Percentiles rank a stretch among this genome's conserved stretches.
These are phyloP conservation scores for Ascochyta clinopodiicola DNA, from an alignment of 2,329 filamentous ascomycete species.

Conservation along the genomic window DNA sequence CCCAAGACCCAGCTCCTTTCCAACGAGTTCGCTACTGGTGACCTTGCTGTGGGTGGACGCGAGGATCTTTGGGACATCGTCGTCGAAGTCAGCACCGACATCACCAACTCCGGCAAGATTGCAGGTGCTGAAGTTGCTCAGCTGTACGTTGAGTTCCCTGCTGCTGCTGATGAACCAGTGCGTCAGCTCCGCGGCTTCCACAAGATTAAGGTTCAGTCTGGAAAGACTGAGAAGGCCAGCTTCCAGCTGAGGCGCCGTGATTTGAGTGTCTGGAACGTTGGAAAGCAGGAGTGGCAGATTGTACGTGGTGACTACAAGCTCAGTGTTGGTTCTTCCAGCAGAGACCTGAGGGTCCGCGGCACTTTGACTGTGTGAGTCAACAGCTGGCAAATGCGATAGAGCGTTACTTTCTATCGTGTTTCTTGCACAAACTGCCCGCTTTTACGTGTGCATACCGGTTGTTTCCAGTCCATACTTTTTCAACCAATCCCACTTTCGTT, in stretches of 20 bases:
- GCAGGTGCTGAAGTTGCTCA: conserved; percentile 49
- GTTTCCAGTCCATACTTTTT: not conserved
- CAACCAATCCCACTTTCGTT: not conserved
- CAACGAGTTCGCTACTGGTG: conserved; percentile 56
- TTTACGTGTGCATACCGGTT: not conserved
- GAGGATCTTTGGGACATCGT: conserved; percentile 45
- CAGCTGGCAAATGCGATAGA: not conserved
- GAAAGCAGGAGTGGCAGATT: conserved; percentile 43
- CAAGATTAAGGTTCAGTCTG: conserved; percentile 43
- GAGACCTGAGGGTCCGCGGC: conserved; percentile 44
- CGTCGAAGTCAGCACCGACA: conserved; percentile 42
- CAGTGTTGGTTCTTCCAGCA: conserved; percentile 44
- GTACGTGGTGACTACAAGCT: conserved; percentile 43
- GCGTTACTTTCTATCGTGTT: not conserved
- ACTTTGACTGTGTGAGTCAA: conserved; percentile 39
- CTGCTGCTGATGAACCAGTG: conserved; percentile 37
- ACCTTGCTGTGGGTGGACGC: conserved; percentile 36
- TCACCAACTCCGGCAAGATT: conserved; percentile 46
- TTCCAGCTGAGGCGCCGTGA: conserved; percentile 47
- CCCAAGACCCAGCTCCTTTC: conserved; percentile 6
- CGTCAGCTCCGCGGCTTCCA: conserved; percentile 48
- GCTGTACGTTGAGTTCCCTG: conserved; percentile 47
- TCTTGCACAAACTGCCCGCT: not conserved
- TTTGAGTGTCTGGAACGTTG: conserved; percentile 47
- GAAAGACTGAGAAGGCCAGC: conserved; percentile 37